phyloP scores from a whole-genome alignment of 306 rosid species.

The Hippophae gyantsensis region DNA sequence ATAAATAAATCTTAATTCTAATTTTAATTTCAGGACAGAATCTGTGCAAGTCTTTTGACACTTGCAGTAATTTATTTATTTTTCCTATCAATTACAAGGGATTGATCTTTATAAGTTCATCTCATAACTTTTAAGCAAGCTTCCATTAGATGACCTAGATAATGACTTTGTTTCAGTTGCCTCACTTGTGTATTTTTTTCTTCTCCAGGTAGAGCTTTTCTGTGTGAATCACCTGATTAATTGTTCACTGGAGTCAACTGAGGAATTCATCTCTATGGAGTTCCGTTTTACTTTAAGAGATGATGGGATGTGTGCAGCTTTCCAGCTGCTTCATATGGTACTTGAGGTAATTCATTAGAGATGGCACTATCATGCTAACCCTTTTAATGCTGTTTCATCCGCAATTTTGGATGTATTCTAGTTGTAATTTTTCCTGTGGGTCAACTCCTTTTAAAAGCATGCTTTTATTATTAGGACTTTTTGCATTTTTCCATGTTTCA shows the following conservation, averaged over 20 bases:
- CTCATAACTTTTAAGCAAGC: no score
- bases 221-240: slow-evolving; percentile 93
- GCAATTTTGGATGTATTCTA: neutral
- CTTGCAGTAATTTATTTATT: neutral
- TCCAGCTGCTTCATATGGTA: slow-evolving; percentile 98
- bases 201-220: slow-evolving; percentile 82
- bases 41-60: neutral
- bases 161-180: neutral
- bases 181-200: slow-evolving; percentile 9
- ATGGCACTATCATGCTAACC: neutral
- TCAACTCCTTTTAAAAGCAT: neutral
- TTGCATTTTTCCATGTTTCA: neutral
- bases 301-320: slow-evolving; percentile 96
- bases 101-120: neutral
- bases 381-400: neutral
- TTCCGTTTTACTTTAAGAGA: slow-evolving; percentile 95
- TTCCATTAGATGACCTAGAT: no score
- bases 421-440: neutral
- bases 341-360: slow-evolving; percentile 56
- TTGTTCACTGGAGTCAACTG: slow-evolving; percentile 96
- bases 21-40: no score
- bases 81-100: neutral
- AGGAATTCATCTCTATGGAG: slow-evolving; percentile 96
- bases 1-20: no score
- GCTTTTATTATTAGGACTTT: neutral